A percentile compares a stretch with the other conserved stretches of the same genome.
These are phyloP conservation scores for Phytophthora cactorum DNA, from an alignment of 352 stramenopile species.

Conservation along the genomic window DNA sequence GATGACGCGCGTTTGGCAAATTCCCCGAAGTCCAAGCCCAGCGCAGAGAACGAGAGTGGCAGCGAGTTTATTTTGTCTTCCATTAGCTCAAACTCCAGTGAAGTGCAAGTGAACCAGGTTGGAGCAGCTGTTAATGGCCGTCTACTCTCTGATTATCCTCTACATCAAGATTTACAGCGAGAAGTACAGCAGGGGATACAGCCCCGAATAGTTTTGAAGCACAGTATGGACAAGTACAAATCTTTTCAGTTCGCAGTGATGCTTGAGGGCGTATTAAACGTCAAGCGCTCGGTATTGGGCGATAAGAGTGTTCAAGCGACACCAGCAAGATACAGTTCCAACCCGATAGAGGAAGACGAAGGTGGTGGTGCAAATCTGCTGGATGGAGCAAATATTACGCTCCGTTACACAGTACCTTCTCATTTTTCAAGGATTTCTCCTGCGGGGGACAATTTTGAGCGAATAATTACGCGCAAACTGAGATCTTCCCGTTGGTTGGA, in stretches of 20 bases:
- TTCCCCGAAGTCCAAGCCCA: too few species aligned
- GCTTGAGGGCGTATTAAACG: slow-evolving; percentile 17
- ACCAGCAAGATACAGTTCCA: neutral
- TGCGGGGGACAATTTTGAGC: slow-evolving; percentile 23
- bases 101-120: neutral
- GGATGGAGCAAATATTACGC: slow-evolving; percentile 13
- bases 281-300: neutral
- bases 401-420: slow-evolving; percentile 37
- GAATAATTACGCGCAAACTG: slow-evolving; percentile 39
- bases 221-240: neutral
- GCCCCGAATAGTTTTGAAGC: neutral
- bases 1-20: neutral
- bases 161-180: neutral
- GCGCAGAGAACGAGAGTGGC: slow-evolving; percentile 2
- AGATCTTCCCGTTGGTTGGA: slow-evolving; percentile 8
- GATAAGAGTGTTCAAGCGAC: neutral
- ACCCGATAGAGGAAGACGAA: neutral
- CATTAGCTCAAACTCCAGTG: slow-evolving; percentile 8
- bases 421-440: slow-evolving; percentile 24
- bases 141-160: neutral
- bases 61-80: slow-evolving; percentile 19
- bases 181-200: neutral
- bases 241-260: slow-evolving; percentile 37
- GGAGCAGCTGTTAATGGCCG: neutral
- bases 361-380: neutral